These are phyloP conservation scores for Epichloe baconii DNA, from an alignment of 2,329 filamentous ascomycete species.

Conservation along the genomic window DNA sequence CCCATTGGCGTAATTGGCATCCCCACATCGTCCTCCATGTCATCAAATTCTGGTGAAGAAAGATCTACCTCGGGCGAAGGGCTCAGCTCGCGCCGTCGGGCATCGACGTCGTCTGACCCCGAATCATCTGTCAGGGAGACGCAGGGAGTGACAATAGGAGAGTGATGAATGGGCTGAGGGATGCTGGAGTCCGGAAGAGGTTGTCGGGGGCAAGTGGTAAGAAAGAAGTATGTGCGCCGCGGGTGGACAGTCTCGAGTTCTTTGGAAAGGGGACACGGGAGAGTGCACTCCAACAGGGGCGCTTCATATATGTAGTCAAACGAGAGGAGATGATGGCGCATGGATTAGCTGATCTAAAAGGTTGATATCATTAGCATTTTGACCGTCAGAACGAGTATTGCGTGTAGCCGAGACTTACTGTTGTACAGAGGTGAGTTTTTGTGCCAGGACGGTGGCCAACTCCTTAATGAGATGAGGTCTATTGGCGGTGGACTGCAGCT, in stretches of 20 bases:
- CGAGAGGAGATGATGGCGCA: slow-evolving; percentile 91
- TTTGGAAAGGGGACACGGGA: slow-evolving; percentile 84
- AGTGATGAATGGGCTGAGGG: slow-evolving; percentile 9
- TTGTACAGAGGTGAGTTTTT: slow-evolving; percentile 69
- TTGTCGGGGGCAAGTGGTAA: slow-evolving; percentile 77
- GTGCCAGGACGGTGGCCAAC: slow-evolving; percentile 66
- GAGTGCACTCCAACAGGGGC: slow-evolving; percentile 63
- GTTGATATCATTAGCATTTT: neutral
- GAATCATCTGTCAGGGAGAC: slow-evolving; percentile 46
- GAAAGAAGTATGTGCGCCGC: slow-evolving; percentile 89
- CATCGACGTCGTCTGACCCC: slow-evolving; percentile 57
- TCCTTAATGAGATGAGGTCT: slow-evolving; percentile 91
- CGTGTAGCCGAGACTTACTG: slow-evolving; percentile 57
- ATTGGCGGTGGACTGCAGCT: slow-evolving; percentile 82
- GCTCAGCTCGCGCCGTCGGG: slow-evolving; percentile 59
- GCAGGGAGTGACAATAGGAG: slow-evolving; percentile 66
- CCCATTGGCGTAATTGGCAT: slow-evolving; percentile 50
- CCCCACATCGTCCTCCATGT: slow-evolving; percentile 45
- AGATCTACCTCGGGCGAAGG: slow-evolving; percentile 90
- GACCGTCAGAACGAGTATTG: neutral
- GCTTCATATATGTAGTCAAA: slow-evolving; percentile 79
- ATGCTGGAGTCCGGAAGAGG: slow-evolving; percentile 49
- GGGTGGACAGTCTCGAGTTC: slow-evolving; percentile 87
- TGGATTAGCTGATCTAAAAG: slow-evolving; percentile 76
- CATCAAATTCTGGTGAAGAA: slow-evolving; percentile 75